Conservation (phyloP, 2,329 filamentous ascomycete species). For the Daldinia sp. region DNA sequence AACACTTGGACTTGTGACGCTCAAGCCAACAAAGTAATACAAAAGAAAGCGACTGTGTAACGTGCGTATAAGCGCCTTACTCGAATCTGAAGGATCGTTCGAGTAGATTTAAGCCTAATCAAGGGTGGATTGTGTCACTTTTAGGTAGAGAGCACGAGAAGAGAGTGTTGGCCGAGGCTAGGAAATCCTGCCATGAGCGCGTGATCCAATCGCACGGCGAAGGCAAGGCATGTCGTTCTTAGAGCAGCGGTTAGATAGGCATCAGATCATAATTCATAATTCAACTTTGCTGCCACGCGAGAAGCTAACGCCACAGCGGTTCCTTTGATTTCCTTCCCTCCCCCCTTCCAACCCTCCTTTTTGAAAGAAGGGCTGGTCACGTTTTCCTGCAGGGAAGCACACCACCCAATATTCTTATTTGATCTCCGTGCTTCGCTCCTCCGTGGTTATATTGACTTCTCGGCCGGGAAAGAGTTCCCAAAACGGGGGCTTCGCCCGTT, state of each 20-base stretch:
- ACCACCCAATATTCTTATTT: not conserved
- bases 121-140: conserved; percentile 25
- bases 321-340: not conserved
- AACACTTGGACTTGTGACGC: not conserved
- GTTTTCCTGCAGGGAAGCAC: conserved; percentile 11
- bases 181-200: conserved; percentile 19
- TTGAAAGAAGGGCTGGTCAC: conserved; percentile 2
- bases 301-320: conserved; percentile 16
- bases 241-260: conserved; percentile 28
- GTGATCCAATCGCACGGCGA: conserved; percentile 25
- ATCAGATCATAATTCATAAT: conserved; percentile 34
- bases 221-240: conserved; percentile 24
- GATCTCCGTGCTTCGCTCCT: conserved; percentile 3
- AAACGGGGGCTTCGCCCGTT: conserved; percentile 31
- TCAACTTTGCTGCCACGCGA: conserved; percentile 33
- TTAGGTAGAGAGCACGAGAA: conserved; percentile 16
- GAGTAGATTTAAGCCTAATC: conserved; percentile 1
- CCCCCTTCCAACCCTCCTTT: conserved; percentile 3
- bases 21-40: conserved; percentile 9
- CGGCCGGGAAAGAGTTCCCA: conserved; percentile 24
- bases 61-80: not conserved
- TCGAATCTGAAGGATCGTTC: conserved; percentile 27
- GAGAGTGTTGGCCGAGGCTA: conserved; percentile 25
- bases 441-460: conserved; percentile 24
- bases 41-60: not conserved